Evolutionary conservation across 805 yeast genomes (phyloP).

Genomic region (Sugiyamaella valdiviana): DNA sequence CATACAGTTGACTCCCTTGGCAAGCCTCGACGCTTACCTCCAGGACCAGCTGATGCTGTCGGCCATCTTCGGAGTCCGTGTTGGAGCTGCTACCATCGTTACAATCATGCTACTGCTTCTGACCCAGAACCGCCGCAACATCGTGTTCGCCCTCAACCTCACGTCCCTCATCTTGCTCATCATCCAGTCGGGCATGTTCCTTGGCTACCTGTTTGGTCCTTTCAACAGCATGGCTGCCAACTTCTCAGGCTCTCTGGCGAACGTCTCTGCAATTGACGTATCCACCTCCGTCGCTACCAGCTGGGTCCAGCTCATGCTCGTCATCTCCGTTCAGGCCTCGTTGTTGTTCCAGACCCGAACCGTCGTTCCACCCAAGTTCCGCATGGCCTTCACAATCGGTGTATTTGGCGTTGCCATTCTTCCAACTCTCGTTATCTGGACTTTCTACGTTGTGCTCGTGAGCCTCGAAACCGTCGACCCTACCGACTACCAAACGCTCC

Average conservation of each 20-base stretch:
- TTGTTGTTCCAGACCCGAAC: slow-evolving; percentile 65
- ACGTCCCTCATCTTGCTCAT: slow-evolving; percentile 49
- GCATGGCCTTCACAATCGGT: slow-evolving; percentile 44
- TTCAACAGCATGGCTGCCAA: slow-evolving; percentile 43
- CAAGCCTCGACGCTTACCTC: slow-evolving; percentile 8
- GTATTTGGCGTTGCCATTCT: slow-evolving; percentile 44
- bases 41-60: slow-evolving; percentile 20
- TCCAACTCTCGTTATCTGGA: slow-evolving; percentile 53
- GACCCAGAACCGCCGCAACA: slow-evolving; percentile 51
- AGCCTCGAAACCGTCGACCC: slow-evolving; percentile 34
- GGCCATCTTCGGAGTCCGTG: slow-evolving; percentile 49
- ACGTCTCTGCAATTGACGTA: slow-evolving; percentile 35
- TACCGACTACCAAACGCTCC: slow-evolving; percentile 44
- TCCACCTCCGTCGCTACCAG: slow-evolving; percentile 56
- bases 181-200: slow-evolving; percentile 55
- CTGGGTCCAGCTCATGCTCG: slow-evolving; percentile 52
- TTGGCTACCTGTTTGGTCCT: slow-evolving; percentile 49
- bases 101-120: slow-evolving; percentile 42
- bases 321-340: slow-evolving; percentile 56
- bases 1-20: slow-evolving; percentile 2
- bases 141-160: slow-evolving; percentile 70
- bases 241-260: slow-evolving; percentile 43
- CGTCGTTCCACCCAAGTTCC: slow-evolving; percentile 42
- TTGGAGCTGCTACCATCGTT: slow-evolving; percentile 44
- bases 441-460: slow-evolving; percentile 42